These are phyloP conservation scores for Talaromyces sp. DNA, from an alignment of 2,329 filamentous ascomycete species.

Conservation along the genomic window DNA sequence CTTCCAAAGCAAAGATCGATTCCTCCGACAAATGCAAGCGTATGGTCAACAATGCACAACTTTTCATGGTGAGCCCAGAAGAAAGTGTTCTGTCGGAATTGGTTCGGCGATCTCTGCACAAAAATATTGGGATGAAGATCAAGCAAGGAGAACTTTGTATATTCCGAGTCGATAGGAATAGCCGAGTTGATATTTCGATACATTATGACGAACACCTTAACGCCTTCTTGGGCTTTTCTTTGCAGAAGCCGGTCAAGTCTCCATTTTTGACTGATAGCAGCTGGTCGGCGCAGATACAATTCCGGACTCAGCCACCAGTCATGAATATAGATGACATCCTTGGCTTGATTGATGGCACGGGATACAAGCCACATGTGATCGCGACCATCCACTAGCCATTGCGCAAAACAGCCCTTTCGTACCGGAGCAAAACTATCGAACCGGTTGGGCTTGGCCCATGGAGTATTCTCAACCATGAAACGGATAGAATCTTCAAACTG, in stretches of 20 bases:
- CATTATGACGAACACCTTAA: slow-evolving; percentile 96
- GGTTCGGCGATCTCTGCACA: slow-evolving; percentile 92
- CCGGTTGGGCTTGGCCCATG: slow-evolving; percentile 78
- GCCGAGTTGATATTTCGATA: slow-evolving; percentile 97
- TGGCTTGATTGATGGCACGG: slow-evolving; percentile 91
- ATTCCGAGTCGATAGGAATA: slow-evolving; percentile 95
- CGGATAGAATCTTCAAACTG: slow-evolving; percentile 93
- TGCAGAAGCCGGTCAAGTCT: slow-evolving; percentile 89
- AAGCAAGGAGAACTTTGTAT: slow-evolving; percentile 92
- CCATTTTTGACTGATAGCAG: slow-evolving; percentile 97
- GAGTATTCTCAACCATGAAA: slow-evolving; percentile 77
- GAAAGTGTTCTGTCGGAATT: slow-evolving; percentile 98
- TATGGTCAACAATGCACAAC: slow-evolving; percentile 93
- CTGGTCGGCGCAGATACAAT: slow-evolving; percentile 87
- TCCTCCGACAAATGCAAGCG: slow-evolving; percentile 90
- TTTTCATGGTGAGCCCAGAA: slow-evolving; percentile 99
- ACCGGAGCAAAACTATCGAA: slow-evolving; percentile 95
- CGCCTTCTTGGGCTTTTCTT: slow-evolving; percentile 86
- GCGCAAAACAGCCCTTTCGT: slow-evolving; percentile 78
- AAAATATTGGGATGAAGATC: slow-evolving; percentile 96
- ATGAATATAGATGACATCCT: slow-evolving; percentile 97
- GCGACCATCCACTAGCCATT: slow-evolving; percentile 93
- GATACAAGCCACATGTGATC: slow-evolving; percentile 99
- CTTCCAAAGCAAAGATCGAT: slow-evolving; percentile 95
- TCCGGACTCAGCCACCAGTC: slow-evolving; percentile 99